These are phyloP conservation scores for Vaccinium corymbosum DNA, from an alignment of 148 eudicot species.

Conservation along the genomic window DNA sequence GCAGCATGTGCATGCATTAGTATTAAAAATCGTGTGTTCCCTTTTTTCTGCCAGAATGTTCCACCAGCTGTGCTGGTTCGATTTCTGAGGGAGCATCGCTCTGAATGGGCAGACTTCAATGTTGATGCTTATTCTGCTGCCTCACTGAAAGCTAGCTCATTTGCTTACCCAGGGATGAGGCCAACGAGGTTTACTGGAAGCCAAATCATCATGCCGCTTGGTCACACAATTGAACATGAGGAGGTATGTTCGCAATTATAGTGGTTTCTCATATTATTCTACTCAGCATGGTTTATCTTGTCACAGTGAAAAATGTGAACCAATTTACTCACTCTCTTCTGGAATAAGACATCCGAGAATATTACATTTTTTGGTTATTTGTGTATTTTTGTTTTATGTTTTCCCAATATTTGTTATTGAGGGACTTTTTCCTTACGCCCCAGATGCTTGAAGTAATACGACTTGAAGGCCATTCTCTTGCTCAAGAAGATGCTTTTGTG, in stretches of 20 bases:
- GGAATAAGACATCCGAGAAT: background rate
- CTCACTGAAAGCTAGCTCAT: constrained; percentile 58
- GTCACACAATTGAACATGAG: constrained; percentile 90
- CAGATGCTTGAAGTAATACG: constrained; percentile 92
- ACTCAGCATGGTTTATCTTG: background rate
- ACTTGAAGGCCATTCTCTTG: constrained; percentile 78
- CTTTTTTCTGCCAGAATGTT: constrained; percentile 57
- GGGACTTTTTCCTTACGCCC: constrained; percentile 7
- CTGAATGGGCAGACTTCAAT: constrained; percentile 96
- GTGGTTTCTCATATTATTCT: background rate
- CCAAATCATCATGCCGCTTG: constrained; percentile 91
- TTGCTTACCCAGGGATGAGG: constrained; percentile 69
- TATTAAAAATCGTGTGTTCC: background rate
- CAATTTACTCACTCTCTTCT: background rate
- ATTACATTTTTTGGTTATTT: background rate
- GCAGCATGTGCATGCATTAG: background rate
- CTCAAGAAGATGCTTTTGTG: constrained; percentile 75
- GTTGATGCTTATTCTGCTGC: constrained; percentile 90
- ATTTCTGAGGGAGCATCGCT: constrained; percentile 90
- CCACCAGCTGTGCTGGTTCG: constrained; percentile 89
- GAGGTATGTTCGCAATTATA: constrained; percentile 43
- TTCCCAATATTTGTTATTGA: background rate
- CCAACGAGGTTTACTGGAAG: constrained; percentile 76
- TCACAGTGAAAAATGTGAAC: background rate
- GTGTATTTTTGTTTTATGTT: background rate